Percentiles rank a stretch among this genome's conserved stretches.
These are phyloP conservation scores for Pseudotsuga menziesii DNA, from an alignment of 75 land plant species.

Conservation along the genomic window DNA sequence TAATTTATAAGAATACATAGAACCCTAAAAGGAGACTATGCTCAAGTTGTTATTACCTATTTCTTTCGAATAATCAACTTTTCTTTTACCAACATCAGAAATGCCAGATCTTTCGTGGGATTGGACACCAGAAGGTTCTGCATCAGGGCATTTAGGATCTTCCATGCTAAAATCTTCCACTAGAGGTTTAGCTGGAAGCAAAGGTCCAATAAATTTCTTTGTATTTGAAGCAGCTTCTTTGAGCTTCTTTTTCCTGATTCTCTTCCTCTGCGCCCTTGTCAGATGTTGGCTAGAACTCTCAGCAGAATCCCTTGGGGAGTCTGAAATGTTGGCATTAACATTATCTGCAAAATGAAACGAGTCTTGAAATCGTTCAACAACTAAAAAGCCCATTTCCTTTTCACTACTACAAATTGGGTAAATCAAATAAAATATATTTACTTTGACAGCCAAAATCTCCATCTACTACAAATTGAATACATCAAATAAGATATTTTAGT, in stretches of 20 bases:
- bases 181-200: constrained; percentile 17
- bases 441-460: not conserved
- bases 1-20: not conserved
- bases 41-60: not conserved
- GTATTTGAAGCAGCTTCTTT: constrained; percentile 29
- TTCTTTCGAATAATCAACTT: not conserved
- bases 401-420: not conserved
- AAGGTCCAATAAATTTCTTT: constrained; percentile 51
- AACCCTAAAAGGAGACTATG: not conserved
- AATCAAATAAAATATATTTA: not conserved
- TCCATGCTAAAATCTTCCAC: not conserved
- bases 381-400: not conserved
- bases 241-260: constrained; percentile 45
- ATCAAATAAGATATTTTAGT: not conserved
- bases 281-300: constrained; percentile 22
- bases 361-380: not conserved
- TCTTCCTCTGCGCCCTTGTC: constrained; percentile 51
- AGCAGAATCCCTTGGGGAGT: not conserved
- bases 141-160: not conserved
- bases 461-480: not conserved
- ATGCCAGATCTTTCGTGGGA: not conserved
- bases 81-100: not conserved
- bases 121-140: not conserved
- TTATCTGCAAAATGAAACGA: constrained; percentile 10
- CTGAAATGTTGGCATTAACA: not conserved